Percentiles rank a stretch among this genome's conserved stretches.
phyloP scores from a whole-genome alignment of 176 grass and related monocot species.

The sorghum (Sorghum bicolor) region Sorghum_bicolor_NCBIv3 NC_012870.2:4926001-4926500 shows the following conservation, averaged over 20 bases:
- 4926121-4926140: neutral
- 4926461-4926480: conserved; percentile 94
- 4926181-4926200: too few species aligned
- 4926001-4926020: neutral
- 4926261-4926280: conserved; percentile 28
- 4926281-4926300: conserved; percentile 35
- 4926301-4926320: conserved; percentile 26
- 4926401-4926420: conserved; percentile 12
- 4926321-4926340: conserved; percentile 24
- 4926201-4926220: neutral
- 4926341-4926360: conserved; percentile 26
- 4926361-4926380: conserved; percentile 45
- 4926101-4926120: neutral
- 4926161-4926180: neutral
- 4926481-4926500: conserved; percentile 94
- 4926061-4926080: neutral
- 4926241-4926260: conserved; percentile 16
- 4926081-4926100: neutral
- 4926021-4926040: neutral
- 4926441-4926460: conserved; percentile 99
- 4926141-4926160: neutral
- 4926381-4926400: conserved; percentile 20
- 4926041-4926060: neutral
- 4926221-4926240: neutral
- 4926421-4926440: conserved; percentile 70